Base-by-base conservation (phyloP, 2,329 filamentous ascomycete genomes). In the Pseudocercospora pini-densiflorae region DNA sequence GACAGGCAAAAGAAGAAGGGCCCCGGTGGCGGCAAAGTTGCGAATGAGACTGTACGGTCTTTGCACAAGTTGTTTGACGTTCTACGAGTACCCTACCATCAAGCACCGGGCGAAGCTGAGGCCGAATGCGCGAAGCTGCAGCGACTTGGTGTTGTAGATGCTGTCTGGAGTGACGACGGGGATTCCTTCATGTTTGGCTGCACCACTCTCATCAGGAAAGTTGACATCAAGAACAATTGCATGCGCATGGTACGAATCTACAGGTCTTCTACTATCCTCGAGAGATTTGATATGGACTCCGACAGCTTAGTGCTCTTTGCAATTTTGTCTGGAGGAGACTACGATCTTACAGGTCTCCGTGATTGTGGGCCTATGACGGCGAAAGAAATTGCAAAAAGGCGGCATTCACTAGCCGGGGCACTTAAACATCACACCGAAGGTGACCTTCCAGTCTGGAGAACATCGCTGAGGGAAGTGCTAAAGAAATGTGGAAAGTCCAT, bases 111-210 rank as follows among this genome's bases (percentile, higher is more conserved):
- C 2, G 83, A 85, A 69, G 81, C 82, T 0, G 83, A 83, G 58
- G 73, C 74, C 0, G 82, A 85, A 68, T 85, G 84, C 64, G 82
- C 79, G 0, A 73, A 74, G n/a, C 71, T 85, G 8, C 80, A 85
- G 61, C 66, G 73, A 21, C 66, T 79, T 1, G 81, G 79, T 0
- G 64, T 84, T 10, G 81, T 85, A 0, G 83, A 85, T 67, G 82
- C 82, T 6, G 81, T 85, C 1, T 84, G 80, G 79, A 80, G 79
- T 0, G 80, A 84, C 47, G 83, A 85, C 62, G 77, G 79, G 1
- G 83, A 85, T 51, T 73, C 75, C 0, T 75, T 85, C 14, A 81
- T 85, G 80, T 85, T 85, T 59, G 82, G 83, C 3, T 81, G 79
- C 64, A 77, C 72, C 1, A 76, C 79, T 1, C 72, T 84, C n/a